phyloP scores from a whole-genome alignment of 2,329 filamentous ascomycete species.

The Xylaria sp. region DNA sequence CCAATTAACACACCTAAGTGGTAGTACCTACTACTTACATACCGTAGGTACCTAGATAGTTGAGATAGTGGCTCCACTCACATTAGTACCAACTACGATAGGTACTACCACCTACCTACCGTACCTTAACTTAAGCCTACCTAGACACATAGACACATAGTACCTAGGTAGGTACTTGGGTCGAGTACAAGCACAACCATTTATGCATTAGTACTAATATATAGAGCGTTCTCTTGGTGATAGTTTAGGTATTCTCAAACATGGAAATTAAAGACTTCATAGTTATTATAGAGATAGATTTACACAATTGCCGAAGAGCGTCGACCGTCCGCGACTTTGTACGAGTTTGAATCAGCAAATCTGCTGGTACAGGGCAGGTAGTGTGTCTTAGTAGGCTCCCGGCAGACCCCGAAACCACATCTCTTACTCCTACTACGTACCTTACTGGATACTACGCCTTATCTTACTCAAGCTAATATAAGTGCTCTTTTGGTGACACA shows the following conservation, averaged over 20 bases:
- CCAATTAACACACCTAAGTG: background rate
- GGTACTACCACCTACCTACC: background rate
- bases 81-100: background rate
- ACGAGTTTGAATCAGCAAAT: background rate
- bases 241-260: background rate
- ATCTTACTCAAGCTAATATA: background rate
- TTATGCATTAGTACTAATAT: too few relatives aligned
- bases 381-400: background rate
- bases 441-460: background rate
- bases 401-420: background rate
- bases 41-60: too few relatives aligned
- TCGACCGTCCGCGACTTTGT: background rate
- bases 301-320: background rate
- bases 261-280: background rate
- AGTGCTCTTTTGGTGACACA: background rate
- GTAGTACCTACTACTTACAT: background rate
- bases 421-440: background rate
- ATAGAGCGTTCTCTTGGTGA: too few relatives aligned
- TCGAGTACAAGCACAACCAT: too few relatives aligned
- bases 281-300: background rate
- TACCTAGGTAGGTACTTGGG: background rate
- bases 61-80: background rate
- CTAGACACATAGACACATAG: too few relatives aligned
- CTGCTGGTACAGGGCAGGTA: background rate
- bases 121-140: background rate